Evolutionary conservation across 192 early-diverging fungal genomes (phyloP).

Genomic region (Haplosporangium gracile): DNA sequence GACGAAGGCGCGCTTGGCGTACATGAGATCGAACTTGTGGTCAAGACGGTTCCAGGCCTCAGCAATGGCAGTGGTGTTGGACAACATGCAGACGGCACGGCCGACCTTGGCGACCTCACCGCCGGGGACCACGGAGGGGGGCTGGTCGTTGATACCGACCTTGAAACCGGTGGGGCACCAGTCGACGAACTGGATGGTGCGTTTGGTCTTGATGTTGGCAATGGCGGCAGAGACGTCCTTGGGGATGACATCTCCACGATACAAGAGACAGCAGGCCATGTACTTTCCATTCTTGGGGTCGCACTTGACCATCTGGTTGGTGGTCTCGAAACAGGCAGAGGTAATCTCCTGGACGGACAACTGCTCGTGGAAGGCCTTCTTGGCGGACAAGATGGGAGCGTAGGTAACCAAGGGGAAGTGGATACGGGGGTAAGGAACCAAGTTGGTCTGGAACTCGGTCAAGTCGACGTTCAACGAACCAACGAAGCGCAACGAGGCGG

Average conservation of each 20-base stretch:
- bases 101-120: slow-evolving; percentile 96
- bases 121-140: slow-evolving; percentile 91
- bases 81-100: slow-evolving; percentile 97
- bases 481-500: slow-evolving; percentile 98
- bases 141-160: slow-evolving; percentile 97
- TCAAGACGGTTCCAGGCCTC: slow-evolving; percentile 99
- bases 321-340: slow-evolving; percentile 95
- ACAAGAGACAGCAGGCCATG: slow-evolving; percentile 99
- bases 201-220: slow-evolving; percentile 93
- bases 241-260: slow-evolving; percentile 99
- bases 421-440: slow-evolving; percentile 99
- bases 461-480: slow-evolving; percentile 99
- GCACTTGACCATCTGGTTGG: slow-evolving; percentile 99
- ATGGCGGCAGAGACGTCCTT: slow-evolving; percentile 97
- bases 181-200: slow-evolving; percentile 98
- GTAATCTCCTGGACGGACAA: slow-evolving; percentile 95
- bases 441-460: slow-evolving; percentile 99
- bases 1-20: slow-evolving; percentile 99
- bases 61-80: slow-evolving; percentile 99
- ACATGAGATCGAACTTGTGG: slow-evolving; percentile 99
- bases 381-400: slow-evolving; percentile 93
- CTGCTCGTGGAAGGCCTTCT: slow-evolving; percentile 98
- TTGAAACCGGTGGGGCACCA: slow-evolving; percentile 99
- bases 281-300: slow-evolving; percentile 98
- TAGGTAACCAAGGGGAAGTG: slow-evolving; percentile 99